A percentile compares a stretch with the other conserved stretches of the same genome.
Evolutionary conservation across 306 rosid genomes (phyloP).

Genomic region (Quercus agrifolia): DNA sequence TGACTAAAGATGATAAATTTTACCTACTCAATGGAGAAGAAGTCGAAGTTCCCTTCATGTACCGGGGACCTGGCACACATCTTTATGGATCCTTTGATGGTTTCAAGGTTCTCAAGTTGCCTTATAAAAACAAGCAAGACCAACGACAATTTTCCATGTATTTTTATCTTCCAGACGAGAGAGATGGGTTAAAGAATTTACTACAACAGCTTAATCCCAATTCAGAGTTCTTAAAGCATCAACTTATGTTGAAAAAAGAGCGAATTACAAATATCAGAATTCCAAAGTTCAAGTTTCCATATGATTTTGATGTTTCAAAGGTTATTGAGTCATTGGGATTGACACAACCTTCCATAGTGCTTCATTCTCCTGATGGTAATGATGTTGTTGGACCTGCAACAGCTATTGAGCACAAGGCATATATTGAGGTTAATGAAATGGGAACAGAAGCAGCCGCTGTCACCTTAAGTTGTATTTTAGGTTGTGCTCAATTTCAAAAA

Average conservation of each 20-base stretch:
- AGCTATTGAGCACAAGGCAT: background rate
- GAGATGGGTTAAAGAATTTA: slow-evolving; percentile 17
- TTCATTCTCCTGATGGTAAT: background rate
- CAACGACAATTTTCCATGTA: slow-evolving; percentile 4
- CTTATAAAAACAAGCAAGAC: background rate
- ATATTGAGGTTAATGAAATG: slow-evolving; percentile 17
- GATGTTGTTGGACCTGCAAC: background rate
- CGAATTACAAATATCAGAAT: slow-evolving; percentile 4
- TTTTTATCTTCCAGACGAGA: slow-evolving; percentile 29
- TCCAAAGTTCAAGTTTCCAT: slow-evolving; percentile 25
- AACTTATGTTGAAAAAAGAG: background rate
- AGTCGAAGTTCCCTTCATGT: slow-evolving; percentile 10
- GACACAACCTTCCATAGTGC: slow-evolving; percentile 15
- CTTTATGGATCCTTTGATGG: background rate
- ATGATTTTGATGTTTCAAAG: background rate
- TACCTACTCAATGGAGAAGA: background rate
- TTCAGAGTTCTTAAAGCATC: background rate
- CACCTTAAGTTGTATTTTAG: rapidly evolving
- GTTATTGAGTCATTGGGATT: slow-evolving; percentile 7
- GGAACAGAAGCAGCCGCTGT: slow-evolving; percentile 18
- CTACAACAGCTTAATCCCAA: background rate
- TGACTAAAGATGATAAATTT: background rate
- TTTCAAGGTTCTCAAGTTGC: slow-evolving; percentile 13
- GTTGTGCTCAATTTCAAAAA: too few species aligned
- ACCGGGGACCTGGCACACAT: rapidly evolving